Evolutionary conservation across 805 yeast species (phyloP), one percentile per base, ranked within the genome.

Genomic region (Torulaspora quercuum): DNA sequence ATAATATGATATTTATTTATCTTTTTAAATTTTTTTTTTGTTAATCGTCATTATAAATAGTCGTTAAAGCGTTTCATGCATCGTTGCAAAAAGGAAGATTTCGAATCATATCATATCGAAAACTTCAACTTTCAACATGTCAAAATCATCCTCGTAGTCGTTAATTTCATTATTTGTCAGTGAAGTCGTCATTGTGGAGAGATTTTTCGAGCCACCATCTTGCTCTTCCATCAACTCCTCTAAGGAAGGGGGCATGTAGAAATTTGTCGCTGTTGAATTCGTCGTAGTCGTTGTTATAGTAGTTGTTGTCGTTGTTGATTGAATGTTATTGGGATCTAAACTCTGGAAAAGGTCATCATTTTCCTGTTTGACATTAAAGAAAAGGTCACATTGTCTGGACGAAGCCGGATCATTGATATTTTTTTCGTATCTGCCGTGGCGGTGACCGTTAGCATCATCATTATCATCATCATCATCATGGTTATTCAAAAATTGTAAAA

Each of bases 181-280:
- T n/a, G 18, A 25, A 32, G 22, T 32, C 14, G 33, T 17, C 7
- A 29, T 16, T 11, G 22, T 37, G 12, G 37, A 23, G 23, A 34
- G 28, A 24, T 36, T 33, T 18, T 33, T 33, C 10, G 29, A 25
- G 7, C 44, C 41, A 14, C 44, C 36, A 16, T 53, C 57, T 37
- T 53, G 59, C 22, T 59, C 63, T 13, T 55, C 61, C 54, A 59
- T 56, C 23, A 59, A 36, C 27, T 57, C 64, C 37, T 57, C 64
- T 21, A 59, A 42, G 7, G 61, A 48, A 18, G 63, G 63, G 4
- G 64, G 55, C 29, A 57, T 39, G 34, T 52, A 54, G 28, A 42
- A 33, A 15, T 38, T 30, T 14, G 35, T 9, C 11, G 8, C 21
- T 13, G 31, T 21, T 19, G 33, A 27, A 18, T 22, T 30, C 12